Base-by-base conservation (phyloP, 176 grass and related monocot genomes). In the Oryza nivara region DNA sequence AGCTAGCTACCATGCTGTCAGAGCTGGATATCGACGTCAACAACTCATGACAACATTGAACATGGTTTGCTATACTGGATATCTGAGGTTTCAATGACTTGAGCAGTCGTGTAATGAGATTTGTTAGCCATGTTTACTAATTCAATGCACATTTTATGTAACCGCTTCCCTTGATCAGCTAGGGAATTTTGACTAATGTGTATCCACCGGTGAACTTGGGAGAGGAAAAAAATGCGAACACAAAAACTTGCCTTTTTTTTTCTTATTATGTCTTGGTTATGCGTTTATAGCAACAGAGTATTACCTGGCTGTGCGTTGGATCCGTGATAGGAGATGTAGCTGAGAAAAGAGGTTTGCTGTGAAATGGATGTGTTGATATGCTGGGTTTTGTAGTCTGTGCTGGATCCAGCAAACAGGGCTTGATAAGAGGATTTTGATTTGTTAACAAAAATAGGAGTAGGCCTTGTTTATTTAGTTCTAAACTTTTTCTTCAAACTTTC, bases 1-100 rank as follows among this genome's bases (percentile, higher is more conserved):
- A 98, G 38, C 85, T 95, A 44, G 86, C 83, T 84, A 88, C 79
- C 73, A 61, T 95, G 91, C 70, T 95, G 40, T 84, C 87, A 1
- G 87, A 95, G 51, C 43, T 98, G 76, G 82, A 92, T 79, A 87
- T 92, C 68, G 36, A 80, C 35, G 70, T 82, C 49, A 77, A 89
- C 34, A 89, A 83, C 74, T 89, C 79, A 75, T 85, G 87, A 83
- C 84, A 70, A 54, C 61, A 25, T 72, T 44, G 76, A 81, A 56
- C 30, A 54, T 74, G 36, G 28, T 51, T 40, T 25, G 9, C 73
- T n/a, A 47, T 40, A 70, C 3, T 14, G 16, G 74, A 43, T 35
- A 51, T 78, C 23, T 47, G 73, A 89, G 46, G 68, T 76, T 78
- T 30, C 11, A 78, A 48, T 73, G 17, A 46, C 64, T 76, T 41